Base-by-base conservation (phyloP, 768 basidiomycete species). In the Tricholomella constricta region DNA sequence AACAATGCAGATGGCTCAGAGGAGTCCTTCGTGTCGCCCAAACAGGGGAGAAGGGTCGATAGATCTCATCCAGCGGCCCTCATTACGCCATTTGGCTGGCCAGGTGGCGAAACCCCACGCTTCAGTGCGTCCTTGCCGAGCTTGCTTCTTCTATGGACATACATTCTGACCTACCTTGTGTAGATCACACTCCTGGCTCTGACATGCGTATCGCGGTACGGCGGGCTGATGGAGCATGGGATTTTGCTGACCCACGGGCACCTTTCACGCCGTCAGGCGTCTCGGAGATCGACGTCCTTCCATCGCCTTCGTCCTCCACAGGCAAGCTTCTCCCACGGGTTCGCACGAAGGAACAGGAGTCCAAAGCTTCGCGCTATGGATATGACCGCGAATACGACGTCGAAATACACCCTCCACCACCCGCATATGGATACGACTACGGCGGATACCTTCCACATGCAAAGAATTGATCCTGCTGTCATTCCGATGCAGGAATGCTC, bases 201-300 rank as follows among this genome's bases (percentile, higher is more conserved):
- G 77, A 79, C 63, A 84, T 85, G 83, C 82, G 82, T 19, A 78
- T 83, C 34, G 82, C 82, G 2, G 65, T 70, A 37, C 76, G 81
- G 42, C 71, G 78, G 37, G 67, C 76, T 8, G 80, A 83, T 54
- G 82, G 83, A 19, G 78, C 75, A 47, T 85, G 82, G 83, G 72
- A 77, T 40, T 83, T 84, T 56, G 66, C 73, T 12, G 72, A 78
- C 37, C 71, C 77, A 2, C 65, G 69, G 15, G 66, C 68, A 3
- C 71, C 75, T 1, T 76, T 77, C 58, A 67, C 69, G 25, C 77
- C 78, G 2, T 37, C 57, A 9, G 74, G 75, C 4, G 68, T 75
- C 8, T 64, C 65, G 6, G 76, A 77, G 26, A 57, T 75, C 35
- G 74, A 74, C 19, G 61, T 68, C 25, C 41, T 60, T 0, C 69